Percentiles rank a stretch among this genome's conserved stretches.
Conservation (phyloP, 306 rosid species). For the Oxytropis ochrocephala region DNA sequence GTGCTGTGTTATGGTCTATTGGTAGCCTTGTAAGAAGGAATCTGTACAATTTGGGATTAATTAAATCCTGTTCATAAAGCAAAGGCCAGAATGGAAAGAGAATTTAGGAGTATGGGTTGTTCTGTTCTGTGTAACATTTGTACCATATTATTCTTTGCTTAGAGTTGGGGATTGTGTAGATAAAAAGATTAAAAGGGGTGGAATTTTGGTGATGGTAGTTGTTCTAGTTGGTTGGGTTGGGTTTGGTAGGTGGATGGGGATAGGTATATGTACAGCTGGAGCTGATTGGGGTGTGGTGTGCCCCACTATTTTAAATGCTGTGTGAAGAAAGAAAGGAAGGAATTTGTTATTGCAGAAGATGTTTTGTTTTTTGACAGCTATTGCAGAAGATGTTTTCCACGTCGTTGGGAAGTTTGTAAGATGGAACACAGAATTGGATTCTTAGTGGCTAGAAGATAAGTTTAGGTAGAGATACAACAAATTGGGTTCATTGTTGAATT, state of each 20-base stretch:
- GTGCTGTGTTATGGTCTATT: slow-evolving; percentile 74
- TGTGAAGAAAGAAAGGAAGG: slow-evolving; percentile 3
- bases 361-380: too few relatives aligned
- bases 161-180: slow-evolving; percentile 50
- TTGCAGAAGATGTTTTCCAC: slow-evolving; percentile 1
- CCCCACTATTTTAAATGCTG: slow-evolving; percentile 38
- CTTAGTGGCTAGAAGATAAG: slow-evolving; percentile 8
- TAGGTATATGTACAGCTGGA: slow-evolving; percentile 10
- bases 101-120: slow-evolving; percentile 11
- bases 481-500: slow-evolving; percentile 30
- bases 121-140: slow-evolving; percentile 17
- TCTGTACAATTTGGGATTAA: slow-evolving; percentile 73
- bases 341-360: slow-evolving; percentile 15
- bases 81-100: neutral
- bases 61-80: slow-evolving; percentile 64
- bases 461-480: slow-evolving; percentile 25
- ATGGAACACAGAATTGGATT: slow-evolving; percentile 13
- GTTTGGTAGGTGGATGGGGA: slow-evolving; percentile 47
- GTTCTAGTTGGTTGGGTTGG: slow-evolving; percentile 46
- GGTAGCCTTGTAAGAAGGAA: slow-evolving; percentile 89
- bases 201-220: slow-evolving; percentile 43
- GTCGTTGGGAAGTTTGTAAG: slow-evolving; percentile 20
- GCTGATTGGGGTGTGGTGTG: neutral
- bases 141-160: slow-evolving; percentile 64
- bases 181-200: slow-evolving; percentile 30